Percentiles rank a stretch among this genome's conserved stretches.
Evolutionary conservation across 768 basidiomycete genomes (phyloP).

Genomic region (Suillus bovinus): DNA sequence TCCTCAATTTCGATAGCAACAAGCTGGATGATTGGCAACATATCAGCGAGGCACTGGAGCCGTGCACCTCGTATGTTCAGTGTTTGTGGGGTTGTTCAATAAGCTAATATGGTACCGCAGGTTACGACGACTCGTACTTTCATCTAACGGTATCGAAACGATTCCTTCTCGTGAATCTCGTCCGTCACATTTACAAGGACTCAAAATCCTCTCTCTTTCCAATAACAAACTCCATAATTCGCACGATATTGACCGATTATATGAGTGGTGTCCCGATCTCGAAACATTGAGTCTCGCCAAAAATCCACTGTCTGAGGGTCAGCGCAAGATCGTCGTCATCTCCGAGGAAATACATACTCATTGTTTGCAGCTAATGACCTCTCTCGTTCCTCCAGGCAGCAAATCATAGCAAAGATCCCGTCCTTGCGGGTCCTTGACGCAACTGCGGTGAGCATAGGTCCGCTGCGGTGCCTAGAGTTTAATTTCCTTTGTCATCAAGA

Average conservation of each 20-base stretch:
- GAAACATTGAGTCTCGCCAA: slow-evolving; percentile 58
- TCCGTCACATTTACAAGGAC: slow-evolving; percentile 29
- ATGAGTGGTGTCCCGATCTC: slow-evolving; percentile 68
- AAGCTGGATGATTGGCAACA: slow-evolving; percentile 55
- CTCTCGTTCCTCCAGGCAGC: slow-evolving; percentile 49
- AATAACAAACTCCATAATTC: slow-evolving; percentile 59
- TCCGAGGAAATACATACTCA: slow-evolving; percentile 5
- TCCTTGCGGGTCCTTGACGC: slow-evolving; percentile 64
- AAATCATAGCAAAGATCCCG: slow-evolving; percentile 69
- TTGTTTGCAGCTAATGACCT: slow-evolving; percentile 35
- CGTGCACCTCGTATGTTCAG: slow-evolving; percentile 45
- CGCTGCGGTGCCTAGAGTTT: slow-evolving; percentile 15
- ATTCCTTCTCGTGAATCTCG: slow-evolving; percentile 40
- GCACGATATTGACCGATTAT: slow-evolving; percentile 64
- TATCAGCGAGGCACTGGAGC: slow-evolving; percentile 43
- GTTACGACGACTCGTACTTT: slow-evolving; percentile 63
- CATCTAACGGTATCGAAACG: slow-evolving; percentile 55
- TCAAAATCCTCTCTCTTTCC: slow-evolving; percentile 66
- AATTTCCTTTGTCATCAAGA: slow-evolving; percentile 40
- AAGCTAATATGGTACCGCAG: slow-evolving; percentile 30
- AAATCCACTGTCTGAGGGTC: slow-evolving; percentile 66
- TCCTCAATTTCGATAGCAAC: slow-evolving; percentile 76
- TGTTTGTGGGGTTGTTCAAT: neutral
- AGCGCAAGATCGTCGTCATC: slow-evolving; percentile 12
- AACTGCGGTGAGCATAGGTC: slow-evolving; percentile 47